These are phyloP conservation scores for Bocquillonia castaneifolia DNA, from an alignment of 441 rosid genomes.

Conservation along the genomic window DNA sequence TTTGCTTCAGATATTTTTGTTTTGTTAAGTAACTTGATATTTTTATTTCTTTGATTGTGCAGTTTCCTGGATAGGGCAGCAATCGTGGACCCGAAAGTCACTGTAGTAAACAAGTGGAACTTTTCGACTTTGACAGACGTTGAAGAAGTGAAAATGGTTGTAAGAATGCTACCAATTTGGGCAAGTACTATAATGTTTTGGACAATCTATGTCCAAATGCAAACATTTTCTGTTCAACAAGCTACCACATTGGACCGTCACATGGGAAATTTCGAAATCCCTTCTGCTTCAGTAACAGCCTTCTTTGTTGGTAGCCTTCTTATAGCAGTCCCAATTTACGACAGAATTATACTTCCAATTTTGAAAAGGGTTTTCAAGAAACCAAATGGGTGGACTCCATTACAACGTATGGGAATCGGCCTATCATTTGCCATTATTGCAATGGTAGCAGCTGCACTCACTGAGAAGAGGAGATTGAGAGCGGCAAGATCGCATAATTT, in stretches of 20 bases:
- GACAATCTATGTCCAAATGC: conserved; percentile 85
- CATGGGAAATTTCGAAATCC: conserved; percentile 65
- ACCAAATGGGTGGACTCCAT: conserved; percentile 69
- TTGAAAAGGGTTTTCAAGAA: conserved; percentile 44
- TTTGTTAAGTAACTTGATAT: background rate
- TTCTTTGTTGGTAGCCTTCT: conserved; percentile 82
- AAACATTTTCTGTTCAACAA: conserved; percentile 84
- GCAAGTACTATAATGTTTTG: conserved; percentile 82
- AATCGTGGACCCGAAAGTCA: conserved; percentile 37
- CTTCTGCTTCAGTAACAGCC: conserved; percentile 61
- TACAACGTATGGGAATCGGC: conserved; percentile 70
- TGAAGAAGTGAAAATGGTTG: conserved; percentile 80
- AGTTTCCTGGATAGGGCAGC: conserved; percentile 87
- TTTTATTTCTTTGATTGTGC: conserved; percentile 10
- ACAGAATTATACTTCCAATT: conserved; percentile 46
- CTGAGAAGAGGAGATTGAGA: conserved; percentile 52
- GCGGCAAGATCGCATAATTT: conserved; percentile 37
- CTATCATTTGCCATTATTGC: conserved; percentile 45
- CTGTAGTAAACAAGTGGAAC: conserved; percentile 52
- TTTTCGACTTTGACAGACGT: conserved; percentile 76
- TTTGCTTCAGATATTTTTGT: background rate
- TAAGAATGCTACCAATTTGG: conserved; percentile 88
- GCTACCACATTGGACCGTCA: conserved; percentile 82
- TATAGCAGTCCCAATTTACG: conserved; percentile 70
- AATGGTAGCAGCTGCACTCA: conserved; percentile 64